phyloP scores from a whole-genome alignment of 805 yeast genomes.

The Teunomyces stri region DNA sequence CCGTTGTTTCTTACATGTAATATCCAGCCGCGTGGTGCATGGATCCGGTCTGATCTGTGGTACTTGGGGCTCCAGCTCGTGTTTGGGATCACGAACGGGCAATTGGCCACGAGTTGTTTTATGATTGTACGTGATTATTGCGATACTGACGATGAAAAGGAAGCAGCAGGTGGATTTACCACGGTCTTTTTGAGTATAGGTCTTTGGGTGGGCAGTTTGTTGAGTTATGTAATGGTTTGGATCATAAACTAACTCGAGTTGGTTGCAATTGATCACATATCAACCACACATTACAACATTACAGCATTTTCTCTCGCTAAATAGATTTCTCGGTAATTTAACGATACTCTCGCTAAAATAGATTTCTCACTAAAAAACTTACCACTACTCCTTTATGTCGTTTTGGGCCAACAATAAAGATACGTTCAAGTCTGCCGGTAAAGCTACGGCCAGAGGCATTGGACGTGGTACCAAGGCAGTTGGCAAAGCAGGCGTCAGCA shows the following conservation, averaged over 20 bases:
- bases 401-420: conserved; percentile 56
- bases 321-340: background rate
- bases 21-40: conserved; percentile 42
- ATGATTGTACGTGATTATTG: conserved; percentile 65
- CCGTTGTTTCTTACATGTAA: conserved; percentile 75
- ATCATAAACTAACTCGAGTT: background rate
- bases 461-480: conserved; percentile 50
- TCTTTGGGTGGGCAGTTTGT: conserved; percentile 71
- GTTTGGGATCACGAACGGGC: conserved; percentile 90
- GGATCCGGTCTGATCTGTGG: conserved; percentile 56
- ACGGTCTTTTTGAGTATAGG: conserved; percentile 77
- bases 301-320: too few species aligned
- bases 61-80: conserved; percentile 69
- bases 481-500: conserved; percentile 48
- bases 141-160: conserved; percentile 65
- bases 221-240: conserved; percentile 65
- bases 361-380: background rate
- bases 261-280: too few species aligned
- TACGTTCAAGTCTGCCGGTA: conserved; percentile 48
- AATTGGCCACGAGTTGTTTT: conserved; percentile 73
- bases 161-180: conserved; percentile 94
- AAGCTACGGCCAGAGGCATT: conserved; percentile 48
- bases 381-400: conserved; percentile 16
- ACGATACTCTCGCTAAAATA: background rate
- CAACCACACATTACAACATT: too few species aligned